These are phyloP conservation scores for Penicillium sp. DNA, from an alignment of 2,329 filamentous ascomycete species.

Conservation along the genomic window DNA sequence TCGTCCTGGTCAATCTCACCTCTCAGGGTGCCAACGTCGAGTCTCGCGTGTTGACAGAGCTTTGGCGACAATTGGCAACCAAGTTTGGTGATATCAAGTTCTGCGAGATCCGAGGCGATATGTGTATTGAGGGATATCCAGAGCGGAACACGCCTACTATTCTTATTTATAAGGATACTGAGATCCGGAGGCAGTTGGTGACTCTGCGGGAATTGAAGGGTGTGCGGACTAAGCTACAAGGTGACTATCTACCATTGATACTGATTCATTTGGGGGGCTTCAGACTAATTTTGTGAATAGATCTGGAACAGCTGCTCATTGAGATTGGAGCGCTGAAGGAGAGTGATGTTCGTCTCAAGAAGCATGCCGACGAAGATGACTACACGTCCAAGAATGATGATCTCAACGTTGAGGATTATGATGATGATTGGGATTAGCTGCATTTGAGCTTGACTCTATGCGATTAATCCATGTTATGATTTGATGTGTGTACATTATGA, in stretches of 20 bases:
- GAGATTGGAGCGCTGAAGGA: constrained; percentile 77
- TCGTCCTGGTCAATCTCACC: constrained; percentile 76
- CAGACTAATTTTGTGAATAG: constrained; percentile 31
- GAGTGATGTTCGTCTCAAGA: constrained; percentile 74
- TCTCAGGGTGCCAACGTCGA: constrained; percentile 80
- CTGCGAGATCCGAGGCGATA: constrained; percentile 86
- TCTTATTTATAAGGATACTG: constrained; percentile 85
- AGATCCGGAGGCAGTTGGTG: constrained; percentile 90
- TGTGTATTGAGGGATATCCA: constrained; percentile 96
- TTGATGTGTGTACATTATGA: constrained; percentile 25
- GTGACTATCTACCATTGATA: constrained; percentile 27
- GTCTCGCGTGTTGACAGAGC: constrained; percentile 76
- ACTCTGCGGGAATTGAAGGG: constrained; percentile 80
- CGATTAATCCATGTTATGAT: constrained; percentile 15
- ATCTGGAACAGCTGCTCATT: constrained; percentile 79
- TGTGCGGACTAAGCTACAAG: constrained; percentile 64
- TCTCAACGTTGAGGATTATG: constrained; percentile 47
- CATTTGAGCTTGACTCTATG: not conserved
- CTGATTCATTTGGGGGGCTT: not conserved
- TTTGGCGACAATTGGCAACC: constrained; percentile 80
- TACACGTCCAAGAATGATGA: constrained; percentile 55
- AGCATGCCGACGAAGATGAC: constrained; percentile 56
- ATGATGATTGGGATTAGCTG: constrained; percentile 60
- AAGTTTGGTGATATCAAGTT: constrained; percentile 97
- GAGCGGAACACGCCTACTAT: constrained; percentile 95